These are phyloP conservation scores for Phaeophleospora eucalypticola DNA, from an alignment of 2,329 filamentous ascomycete genomes.

Conservation along the genomic window DNA sequence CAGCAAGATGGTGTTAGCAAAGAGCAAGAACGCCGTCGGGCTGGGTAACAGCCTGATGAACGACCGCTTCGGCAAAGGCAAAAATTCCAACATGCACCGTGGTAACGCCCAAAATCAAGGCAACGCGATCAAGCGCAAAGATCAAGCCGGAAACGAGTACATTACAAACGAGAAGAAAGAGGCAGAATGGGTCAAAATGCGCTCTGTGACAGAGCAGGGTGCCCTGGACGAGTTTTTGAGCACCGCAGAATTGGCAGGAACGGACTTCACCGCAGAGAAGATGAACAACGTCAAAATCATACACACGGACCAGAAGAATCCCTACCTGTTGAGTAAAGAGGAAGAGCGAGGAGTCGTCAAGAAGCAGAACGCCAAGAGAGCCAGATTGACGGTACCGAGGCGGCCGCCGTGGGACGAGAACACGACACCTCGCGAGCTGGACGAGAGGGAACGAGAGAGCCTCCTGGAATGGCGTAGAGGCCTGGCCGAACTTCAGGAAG, in stretches of 20 bases:
- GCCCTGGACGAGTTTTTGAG: constrained; percentile 94
- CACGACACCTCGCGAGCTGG: constrained; percentile 80
- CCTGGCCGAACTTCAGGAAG: constrained; percentile 87
- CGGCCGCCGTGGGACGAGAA: constrained; percentile 82
- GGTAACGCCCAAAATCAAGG: constrained; percentile 63
- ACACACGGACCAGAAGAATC: constrained; percentile 92
- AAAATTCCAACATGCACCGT: constrained; percentile 76
- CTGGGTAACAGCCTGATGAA: constrained; percentile 98
- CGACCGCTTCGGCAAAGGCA: constrained; percentile 92
- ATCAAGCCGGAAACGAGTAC: constrained; percentile 54
- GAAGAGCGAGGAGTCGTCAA: constrained; percentile 75
- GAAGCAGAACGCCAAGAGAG: constrained; percentile 79
- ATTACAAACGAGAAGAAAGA: constrained; percentile 87
- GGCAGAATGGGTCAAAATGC: constrained; percentile 98
- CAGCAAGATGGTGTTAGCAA: constrained; percentile 66
- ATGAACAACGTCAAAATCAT: constrained; percentile 99
- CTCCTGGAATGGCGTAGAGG: constrained; percentile 86
- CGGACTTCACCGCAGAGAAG: constrained; percentile 98
- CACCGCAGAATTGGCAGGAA: constrained; percentile 94
- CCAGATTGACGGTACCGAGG: constrained; percentile 79
- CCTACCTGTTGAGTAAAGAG: constrained; percentile 77
- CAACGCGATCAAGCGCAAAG: constrained; percentile 48
- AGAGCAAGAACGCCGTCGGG: constrained; percentile 92
- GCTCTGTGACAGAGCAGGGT: constrained; percentile 94
- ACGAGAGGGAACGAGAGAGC: constrained; percentile 70